Base-by-base conservation (phyloP, 495 filamentous ascomycete species). In the Podospora conica region DNA sequence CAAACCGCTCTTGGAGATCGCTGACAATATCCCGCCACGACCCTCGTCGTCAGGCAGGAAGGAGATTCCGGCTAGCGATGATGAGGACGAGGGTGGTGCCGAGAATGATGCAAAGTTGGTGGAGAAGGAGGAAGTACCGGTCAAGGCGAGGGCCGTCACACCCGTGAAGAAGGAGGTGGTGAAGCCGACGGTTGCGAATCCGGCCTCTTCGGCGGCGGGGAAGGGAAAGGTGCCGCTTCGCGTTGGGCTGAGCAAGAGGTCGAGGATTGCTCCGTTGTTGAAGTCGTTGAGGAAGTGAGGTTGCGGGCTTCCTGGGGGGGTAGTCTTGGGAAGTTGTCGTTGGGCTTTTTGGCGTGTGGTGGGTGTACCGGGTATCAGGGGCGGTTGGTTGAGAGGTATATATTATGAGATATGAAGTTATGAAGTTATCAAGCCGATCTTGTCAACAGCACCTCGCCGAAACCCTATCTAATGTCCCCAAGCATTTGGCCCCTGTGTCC, bases 261-360 rank as follows among this genome's bases (percentile, higher is more conserved):
- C 73, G 53, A 65, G 69, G 58, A 73, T 75, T 12, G 73, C 73
- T 21, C 71, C 73, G n/a, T 54, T 75, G 64, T 31, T 75, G 58
- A 75, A 73, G 64, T 61, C 21, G 12, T 18, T 73, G 57, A 65
- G 61, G 62, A 73, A 71, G 53, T 62, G 64, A 68, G 15, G 40
- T 48, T 48, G 40, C 15, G 8, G 8, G 0, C 18, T 48, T 48
- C n/a, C n/a, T 12, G 40, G 33, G 3, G 33, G 15, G 5, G 6
- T 48, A 4, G 1, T 48, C n/a, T 8, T 48, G 15, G 18, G 40
- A 2, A 18, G 9, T 48, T 5, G 33, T 48, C n/a, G 33, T 18
- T 7, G 33, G 5, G 7, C 40, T 48, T 15, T 48, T 6, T 18
- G 15, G 11, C 9, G 12, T 7, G 40, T n/a, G 40, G 7, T 7